A percentile compares a stretch with the other conserved stretches of the same genome.
Conservation (phyloP, 2,329 filamentous ascomycete species). For the Pseudopithomyces maydicus region DNA sequence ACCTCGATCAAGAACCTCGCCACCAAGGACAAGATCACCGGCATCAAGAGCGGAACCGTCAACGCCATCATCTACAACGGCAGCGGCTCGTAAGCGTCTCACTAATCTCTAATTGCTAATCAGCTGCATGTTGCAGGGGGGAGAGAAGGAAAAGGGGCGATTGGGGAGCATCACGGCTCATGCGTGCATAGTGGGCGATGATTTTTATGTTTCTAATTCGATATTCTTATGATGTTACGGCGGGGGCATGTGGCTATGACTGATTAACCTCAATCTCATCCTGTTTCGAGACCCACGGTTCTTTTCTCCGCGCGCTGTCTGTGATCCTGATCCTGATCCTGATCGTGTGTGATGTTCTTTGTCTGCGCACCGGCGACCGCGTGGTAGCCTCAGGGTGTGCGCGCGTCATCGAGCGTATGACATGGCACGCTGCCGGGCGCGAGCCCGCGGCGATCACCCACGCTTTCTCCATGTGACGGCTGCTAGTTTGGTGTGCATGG, state of each 20-base stretch:
- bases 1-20: slow-evolving; percentile 52
- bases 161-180: not conserved
- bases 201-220: not conserved
- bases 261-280: not conserved
- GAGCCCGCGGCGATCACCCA: not conserved
- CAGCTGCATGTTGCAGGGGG: not conserved
- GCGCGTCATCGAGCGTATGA: not conserved
- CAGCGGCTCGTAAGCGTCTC: slow-evolving; percentile 15
- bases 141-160: not conserved
- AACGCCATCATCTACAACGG: slow-evolving; percentile 65
- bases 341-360: not conserved
- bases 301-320: not conserved
- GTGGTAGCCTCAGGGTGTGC: not conserved
- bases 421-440: not conserved
- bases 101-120: not conserved
- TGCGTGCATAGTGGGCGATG: not conserved
- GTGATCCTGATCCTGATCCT: not conserved
- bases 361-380: no score
- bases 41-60: slow-evolving; percentile 51
- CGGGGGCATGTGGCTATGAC: not conserved
- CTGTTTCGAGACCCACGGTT: not conserved
- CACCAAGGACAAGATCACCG: slow-evolving; percentile 49
- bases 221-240: not conserved
- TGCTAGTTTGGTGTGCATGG: not conserved
- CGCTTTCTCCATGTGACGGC: not conserved